Conservation (phyloP, 805 yeast genomes). For the Metschnikowia kofuensis region DNA sequence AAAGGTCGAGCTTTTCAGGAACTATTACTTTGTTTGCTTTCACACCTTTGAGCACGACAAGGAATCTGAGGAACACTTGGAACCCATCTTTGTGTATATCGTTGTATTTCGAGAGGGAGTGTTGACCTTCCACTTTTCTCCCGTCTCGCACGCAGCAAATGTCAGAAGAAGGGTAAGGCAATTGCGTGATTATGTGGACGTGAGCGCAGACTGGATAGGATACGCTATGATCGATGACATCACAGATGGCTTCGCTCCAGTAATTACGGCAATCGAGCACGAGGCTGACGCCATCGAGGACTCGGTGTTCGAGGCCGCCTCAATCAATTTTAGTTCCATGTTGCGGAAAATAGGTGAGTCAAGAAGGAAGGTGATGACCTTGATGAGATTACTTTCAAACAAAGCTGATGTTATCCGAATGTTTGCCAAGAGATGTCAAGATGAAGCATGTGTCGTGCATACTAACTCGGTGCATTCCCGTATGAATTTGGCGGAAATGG, state of each 20-base stretch:
- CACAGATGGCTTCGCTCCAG: constrained; percentile 82
- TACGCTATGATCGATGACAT: constrained; percentile 81
- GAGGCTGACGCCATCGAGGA: constrained; percentile 84
- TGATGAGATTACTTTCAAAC: constrained; percentile 84
- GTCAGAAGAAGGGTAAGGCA: constrained; percentile 82
- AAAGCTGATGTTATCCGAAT: constrained; percentile 95
- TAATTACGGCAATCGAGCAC: constrained; percentile 69
- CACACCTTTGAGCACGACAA: constrained; percentile 89
- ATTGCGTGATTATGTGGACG: constrained; percentile 72
- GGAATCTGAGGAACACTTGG: constrained; percentile 79
- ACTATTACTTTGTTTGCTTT: constrained; percentile 93
- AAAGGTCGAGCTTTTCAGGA: constrained; percentile 87
- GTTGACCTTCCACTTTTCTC: constrained; percentile 57
- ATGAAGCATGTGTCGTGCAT: constrained; percentile 41
- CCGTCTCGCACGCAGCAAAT: constrained; percentile 59
- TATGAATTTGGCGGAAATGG: constrained; percentile 17
- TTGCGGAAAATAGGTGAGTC: constrained; percentile 82
- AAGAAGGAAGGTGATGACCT: constrained; percentile 86
- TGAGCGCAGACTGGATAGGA: constrained; percentile 78
- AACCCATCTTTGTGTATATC: constrained; percentile 67
- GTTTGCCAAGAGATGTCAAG: constrained; percentile 95
- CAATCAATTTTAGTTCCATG: constrained; percentile 73
- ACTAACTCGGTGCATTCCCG: constrained; percentile 15
- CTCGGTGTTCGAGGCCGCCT: constrained; percentile 77
- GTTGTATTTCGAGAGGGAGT: constrained; percentile 62